Conservation (phyloP, 495 filamentous ascomycete genomes). For the Tuber melanosporum region DNA sequence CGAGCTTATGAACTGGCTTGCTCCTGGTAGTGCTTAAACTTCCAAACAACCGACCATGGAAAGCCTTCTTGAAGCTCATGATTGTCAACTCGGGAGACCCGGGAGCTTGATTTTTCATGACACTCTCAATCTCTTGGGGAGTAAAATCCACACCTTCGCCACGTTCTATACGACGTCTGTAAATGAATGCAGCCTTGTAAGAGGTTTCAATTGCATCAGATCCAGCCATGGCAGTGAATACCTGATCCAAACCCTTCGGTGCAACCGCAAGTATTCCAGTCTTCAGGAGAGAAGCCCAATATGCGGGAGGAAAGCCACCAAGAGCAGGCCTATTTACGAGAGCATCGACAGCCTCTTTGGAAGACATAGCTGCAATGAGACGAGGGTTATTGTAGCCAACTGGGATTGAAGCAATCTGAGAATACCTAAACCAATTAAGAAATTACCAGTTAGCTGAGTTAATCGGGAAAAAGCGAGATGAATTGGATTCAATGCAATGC, state of each 20-base stretch:
- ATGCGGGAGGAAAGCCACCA: constrained; percentile 88
- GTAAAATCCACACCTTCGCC: constrained; percentile 83
- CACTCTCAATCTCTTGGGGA: constrained; percentile 64
- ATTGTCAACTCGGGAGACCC: constrained; percentile 82
- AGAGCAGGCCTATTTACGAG: constrained; percentile 92
- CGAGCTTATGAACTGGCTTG: constrained; percentile 97
- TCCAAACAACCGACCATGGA: constrained; percentile 95
- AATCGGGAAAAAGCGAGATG: constrained; percentile 1
- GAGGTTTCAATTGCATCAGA: constrained; percentile 99
- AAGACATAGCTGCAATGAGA: constrained; percentile 62
- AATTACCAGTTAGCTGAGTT: constrained; percentile 10
- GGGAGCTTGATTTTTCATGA: constrained; percentile 80
- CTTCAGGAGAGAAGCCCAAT: constrained; percentile 80
- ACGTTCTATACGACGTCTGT: constrained; percentile 78
- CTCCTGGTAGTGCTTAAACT: constrained; percentile 86
- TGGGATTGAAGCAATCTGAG: constrained; percentile 95
- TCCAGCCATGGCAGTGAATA: constrained; percentile 93
- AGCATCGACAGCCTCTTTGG: constrained; percentile 71
- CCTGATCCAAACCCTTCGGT: constrained; percentile 85
- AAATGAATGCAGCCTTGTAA: constrained; percentile 99
- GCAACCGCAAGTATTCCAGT: constrained; percentile 84
- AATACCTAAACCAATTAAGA: constrained; percentile 54
- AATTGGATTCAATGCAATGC: constrained; percentile 8
- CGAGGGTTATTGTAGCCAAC: constrained; percentile 93
- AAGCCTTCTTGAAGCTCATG: constrained; percentile 84